Evolutionary conservation across 148 eudicot genomes (phyloP).

Genomic region (Arbutus unedo): DNA sequence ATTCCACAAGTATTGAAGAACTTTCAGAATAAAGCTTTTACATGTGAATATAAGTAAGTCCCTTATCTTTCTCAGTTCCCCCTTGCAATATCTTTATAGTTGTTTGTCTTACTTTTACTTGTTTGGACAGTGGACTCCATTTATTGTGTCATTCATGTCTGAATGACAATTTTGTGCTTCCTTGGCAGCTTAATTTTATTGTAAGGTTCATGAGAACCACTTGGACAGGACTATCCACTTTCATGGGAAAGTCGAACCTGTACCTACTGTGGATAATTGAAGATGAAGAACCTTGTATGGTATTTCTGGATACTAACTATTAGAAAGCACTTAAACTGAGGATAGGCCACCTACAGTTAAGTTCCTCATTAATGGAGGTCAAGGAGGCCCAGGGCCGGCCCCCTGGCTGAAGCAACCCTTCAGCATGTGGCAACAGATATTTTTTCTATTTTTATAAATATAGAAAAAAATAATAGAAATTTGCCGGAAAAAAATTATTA

Average conservation of each 20-base stretch:
- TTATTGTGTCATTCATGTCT: neutral
- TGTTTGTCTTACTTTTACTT: neutral
- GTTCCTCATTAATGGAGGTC: neutral
- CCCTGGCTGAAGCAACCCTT: no score
- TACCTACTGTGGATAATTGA: neutral
- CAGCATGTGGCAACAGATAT: no score
- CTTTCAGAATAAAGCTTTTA: slow-evolving; percentile 74
- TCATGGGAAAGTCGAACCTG: neutral
- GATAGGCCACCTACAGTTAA: neutral
- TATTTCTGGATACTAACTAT: neutral
- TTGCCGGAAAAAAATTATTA: no score
- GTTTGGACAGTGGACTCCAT: slow-evolving; percentile 5
- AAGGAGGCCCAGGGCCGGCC: neutral
- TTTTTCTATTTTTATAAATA: no score
- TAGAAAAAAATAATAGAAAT: no score
- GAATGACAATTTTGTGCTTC: neutral
- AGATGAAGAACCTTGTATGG: neutral
- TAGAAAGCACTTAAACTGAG: neutral
- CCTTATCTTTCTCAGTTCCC: neutral
- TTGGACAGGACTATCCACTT: neutral
- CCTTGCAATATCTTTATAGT: neutral
- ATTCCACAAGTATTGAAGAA: slow-evolving; percentile 62
- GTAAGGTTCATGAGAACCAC: neutral
- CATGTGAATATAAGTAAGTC: slow-evolving; percentile 91
- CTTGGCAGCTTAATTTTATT: neutral